A percentile compares a stretch with the other conserved stretches of the same genome.
These are phyloP conservation scores for Nothophaeocryptopus gaeumannii DNA, from an alignment of 2,329 filamentous ascomycete species.

Conservation along the genomic window DNA sequence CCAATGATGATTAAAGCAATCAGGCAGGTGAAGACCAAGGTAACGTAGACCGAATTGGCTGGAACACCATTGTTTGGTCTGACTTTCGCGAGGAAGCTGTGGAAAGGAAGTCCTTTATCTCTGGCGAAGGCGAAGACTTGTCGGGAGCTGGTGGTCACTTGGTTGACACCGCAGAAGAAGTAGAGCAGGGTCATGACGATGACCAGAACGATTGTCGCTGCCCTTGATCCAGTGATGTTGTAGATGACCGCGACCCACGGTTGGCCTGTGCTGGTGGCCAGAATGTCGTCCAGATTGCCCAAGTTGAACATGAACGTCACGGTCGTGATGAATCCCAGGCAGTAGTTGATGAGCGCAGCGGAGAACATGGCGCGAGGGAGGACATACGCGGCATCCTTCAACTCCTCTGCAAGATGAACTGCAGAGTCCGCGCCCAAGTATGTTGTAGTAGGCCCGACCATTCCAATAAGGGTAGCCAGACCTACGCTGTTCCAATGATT, in stretches of 20 bases:
- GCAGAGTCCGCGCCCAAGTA: constrained; percentile 39
- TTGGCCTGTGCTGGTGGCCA: constrained; percentile 24
- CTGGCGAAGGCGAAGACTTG: constrained; percentile 32
- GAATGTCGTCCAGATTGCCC: constrained; percentile 24
- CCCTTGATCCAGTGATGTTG: constrained; percentile 25
- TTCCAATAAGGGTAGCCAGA: constrained; percentile 28
- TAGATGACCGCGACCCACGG: constrained; percentile 28
- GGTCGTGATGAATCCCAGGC: constrained; percentile 30
- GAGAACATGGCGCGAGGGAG: constrained; percentile 34
- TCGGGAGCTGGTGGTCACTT: constrained; percentile 31
- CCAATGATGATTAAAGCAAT: constrained; percentile 38
- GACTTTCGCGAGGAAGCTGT: constrained; percentile 25
- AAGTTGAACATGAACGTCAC: constrained; percentile 33
- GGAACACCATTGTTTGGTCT: constrained; percentile 29
- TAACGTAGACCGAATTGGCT: constrained; percentile 29
- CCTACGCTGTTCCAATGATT: constrained; percentile 27
- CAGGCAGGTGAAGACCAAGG: constrained; percentile 28
- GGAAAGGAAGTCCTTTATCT: constrained; percentile 31
- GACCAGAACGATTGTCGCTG: constrained; percentile 26
- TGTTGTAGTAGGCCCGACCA: constrained; percentile 36
- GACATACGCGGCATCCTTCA: constrained; percentile 30
- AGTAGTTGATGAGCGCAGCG: constrained; percentile 32
- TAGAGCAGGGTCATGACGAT: constrained; percentile 26
- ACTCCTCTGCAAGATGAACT: constrained; percentile 37
- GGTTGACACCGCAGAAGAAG: constrained; percentile 30